These are phyloP conservation scores for Pneumocystis murina DNA, from an alignment of 1,139 yeast species.

Conservation along the genomic window DNA sequence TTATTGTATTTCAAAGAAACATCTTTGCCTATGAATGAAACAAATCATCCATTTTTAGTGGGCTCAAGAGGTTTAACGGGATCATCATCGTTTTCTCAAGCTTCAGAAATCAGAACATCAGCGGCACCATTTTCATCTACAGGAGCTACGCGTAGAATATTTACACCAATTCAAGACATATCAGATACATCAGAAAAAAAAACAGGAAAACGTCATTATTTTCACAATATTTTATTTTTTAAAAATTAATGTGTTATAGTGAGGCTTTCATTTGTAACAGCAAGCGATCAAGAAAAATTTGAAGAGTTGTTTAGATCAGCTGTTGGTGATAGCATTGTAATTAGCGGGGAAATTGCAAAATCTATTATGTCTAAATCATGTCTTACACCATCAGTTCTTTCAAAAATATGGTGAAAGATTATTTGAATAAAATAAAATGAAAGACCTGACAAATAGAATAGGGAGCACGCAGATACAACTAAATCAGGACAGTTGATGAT, in stretches of 20 bases:
- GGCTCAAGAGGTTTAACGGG: no score
- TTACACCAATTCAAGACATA: not conserved
- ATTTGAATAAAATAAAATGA: not conserved
- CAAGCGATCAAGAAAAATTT: slow-evolving; percentile 71
- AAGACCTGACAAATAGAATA: not conserved
- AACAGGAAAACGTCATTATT: not conserved
- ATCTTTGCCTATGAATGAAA: no score
- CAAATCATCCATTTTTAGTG: no score
- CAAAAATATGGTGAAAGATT: slow-evolving; percentile 61
- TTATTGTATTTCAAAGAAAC: no score
- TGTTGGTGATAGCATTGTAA: slow-evolving; percentile 41
- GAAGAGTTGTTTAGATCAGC: slow-evolving; percentile 48
- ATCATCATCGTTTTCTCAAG: no score
- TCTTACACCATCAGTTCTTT: slow-evolving; percentile 57
- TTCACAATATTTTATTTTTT: not conserved
- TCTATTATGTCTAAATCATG: slow-evolving; percentile 70
- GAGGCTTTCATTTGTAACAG: slow-evolving; percentile 69
- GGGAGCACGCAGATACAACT: slow-evolving; percentile 57
- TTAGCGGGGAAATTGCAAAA: slow-evolving; percentile 61
- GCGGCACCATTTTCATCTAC: no score
- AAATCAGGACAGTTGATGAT: slow-evolving; percentile 72
- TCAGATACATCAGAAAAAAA: not conserved
- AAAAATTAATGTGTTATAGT: slow-evolving; percentile 33
- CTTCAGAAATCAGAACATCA: no score
- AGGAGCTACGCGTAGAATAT: not conserved